phyloP scores from a whole-genome alignment of 2,329 filamentous ascomycete genomes.

The Sarocladium oryzae region DNA sequence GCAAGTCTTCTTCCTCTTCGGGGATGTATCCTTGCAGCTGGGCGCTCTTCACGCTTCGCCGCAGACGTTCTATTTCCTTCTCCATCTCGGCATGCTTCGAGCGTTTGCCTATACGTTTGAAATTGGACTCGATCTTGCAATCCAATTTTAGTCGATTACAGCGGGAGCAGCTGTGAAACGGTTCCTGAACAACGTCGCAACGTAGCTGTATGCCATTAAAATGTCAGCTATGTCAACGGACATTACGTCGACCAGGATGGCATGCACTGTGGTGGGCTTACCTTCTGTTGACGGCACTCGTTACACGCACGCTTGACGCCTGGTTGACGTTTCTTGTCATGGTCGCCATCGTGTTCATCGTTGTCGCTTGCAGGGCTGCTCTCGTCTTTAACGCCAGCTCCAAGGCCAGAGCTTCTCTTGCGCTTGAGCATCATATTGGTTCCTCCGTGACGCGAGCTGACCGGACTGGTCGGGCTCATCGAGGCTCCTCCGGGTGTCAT shows the following conservation, averaged over 20 bases:
- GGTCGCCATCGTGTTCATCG: conserved; percentile 48
- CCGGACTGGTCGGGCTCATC: conserved; percentile 49
- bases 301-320: conserved; percentile 77
- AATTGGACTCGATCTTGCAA: conserved; percentile 83
- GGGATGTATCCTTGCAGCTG: conserved; percentile 50
- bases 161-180: conserved; percentile 69
- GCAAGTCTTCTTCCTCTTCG: conserved; percentile 48
- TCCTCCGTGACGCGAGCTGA: conserved; percentile 45
- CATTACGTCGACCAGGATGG: too few species aligned
- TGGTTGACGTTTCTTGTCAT: conserved; percentile 58
- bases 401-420: conserved; percentile 50
- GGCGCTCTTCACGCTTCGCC: conserved; percentile 54
- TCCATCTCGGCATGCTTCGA: conserved; percentile 83
- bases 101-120: conserved; percentile 77
- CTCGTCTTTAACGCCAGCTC: conserved; percentile 34
- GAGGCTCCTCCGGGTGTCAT: conserved; percentile 40
- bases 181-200: conserved; percentile 78
- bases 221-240: background rate
- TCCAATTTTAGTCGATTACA: conserved; percentile 74
- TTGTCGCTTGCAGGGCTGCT: conserved; percentile 58
- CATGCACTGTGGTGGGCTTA: too few species aligned
- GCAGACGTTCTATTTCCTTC: conserved; percentile 67
- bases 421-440: conserved; percentile 38
- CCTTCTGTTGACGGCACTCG: conserved; percentile 81
- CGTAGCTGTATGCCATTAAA: conserved; percentile 49